Percentiles rank a stretch among this genome's conserved stretches.
Conservation (phyloP, 1,284 basidiomycete species). For the Ustilago trichophora region DNA sequence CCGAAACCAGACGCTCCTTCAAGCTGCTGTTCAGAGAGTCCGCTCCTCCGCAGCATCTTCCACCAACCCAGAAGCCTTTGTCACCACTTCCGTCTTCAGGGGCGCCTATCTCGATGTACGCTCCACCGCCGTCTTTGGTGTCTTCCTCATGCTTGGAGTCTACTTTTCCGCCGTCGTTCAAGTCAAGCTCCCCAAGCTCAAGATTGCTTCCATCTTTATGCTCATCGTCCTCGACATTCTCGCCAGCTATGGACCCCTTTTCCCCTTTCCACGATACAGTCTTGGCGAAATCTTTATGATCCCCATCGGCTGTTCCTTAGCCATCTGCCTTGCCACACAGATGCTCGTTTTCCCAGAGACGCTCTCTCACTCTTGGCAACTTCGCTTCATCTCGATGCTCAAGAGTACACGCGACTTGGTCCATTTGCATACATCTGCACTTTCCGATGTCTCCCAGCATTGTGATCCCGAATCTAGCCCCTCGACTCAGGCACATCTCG, state of each 20-base stretch:
- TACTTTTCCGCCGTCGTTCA: constrained; percentile 74
- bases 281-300: constrained; percentile 68
- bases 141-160: constrained; percentile 76
- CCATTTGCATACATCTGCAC: constrained; percentile 18
- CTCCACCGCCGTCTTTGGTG: constrained; percentile 73
- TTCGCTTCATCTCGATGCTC: constrained; percentile 58
- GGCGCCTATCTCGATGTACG: constrained; percentile 77
- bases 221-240: constrained; percentile 53
- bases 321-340: constrained; percentile 63
- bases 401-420: constrained; percentile 15
- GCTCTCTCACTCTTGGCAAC: constrained; percentile 71
- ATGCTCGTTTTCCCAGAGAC: constrained; percentile 79
- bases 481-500: not conserved
- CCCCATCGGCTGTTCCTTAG: constrained; percentile 44
- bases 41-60: constrained; percentile 55
- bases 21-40: constrained; percentile 70
- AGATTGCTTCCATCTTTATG: constrained; percentile 70
- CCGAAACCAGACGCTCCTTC: constrained; percentile 71
- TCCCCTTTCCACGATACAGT: constrained; percentile 75
- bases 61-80: constrained; percentile 59
- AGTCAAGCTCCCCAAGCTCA: constrained; percentile 74
- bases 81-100: constrained; percentile 71
- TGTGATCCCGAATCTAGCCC: not conserved
- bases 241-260: constrained; percentile 71
- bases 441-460: constrained; percentile 13